A percentile compares a stretch with the other conserved stretches of the same genome.
phyloP scores from a whole-genome alignment of 78 protist genomes.

The Emiliania huxleyi region DNA sequence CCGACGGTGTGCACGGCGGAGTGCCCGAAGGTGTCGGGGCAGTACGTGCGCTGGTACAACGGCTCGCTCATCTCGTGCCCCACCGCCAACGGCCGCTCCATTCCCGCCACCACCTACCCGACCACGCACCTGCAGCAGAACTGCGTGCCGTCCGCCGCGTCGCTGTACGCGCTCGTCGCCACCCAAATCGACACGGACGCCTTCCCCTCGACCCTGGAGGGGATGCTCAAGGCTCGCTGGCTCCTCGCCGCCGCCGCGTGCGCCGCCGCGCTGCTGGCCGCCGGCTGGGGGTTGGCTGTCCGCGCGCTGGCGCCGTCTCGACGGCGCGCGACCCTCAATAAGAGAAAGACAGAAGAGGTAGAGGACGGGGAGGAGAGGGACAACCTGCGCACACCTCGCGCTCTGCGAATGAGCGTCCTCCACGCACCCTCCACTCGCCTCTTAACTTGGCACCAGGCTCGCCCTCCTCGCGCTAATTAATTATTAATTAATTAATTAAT shows the following conservation, averaged over 20 bases:
- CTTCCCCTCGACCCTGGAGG: background rate
- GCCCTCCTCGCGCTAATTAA: too few relatives aligned
- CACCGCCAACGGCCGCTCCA: background rate
- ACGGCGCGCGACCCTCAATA: too few relatives aligned
- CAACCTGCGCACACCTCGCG: too few relatives aligned
- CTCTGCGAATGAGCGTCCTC: too few relatives aligned
- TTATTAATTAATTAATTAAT: too few relatives aligned
- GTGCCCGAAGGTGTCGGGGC: background rate
- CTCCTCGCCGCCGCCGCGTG: background rate
- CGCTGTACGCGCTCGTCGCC: slow-evolving; percentile 13
- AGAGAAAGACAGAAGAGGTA: too few relatives aligned
- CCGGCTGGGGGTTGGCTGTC: too few relatives aligned
- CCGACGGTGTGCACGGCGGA: background rate
- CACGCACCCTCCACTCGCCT: too few relatives aligned
- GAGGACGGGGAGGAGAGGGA: too few relatives aligned
- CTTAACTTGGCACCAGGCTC: too few relatives aligned
- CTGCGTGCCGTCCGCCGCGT: background rate
- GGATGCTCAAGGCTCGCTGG: background rate
- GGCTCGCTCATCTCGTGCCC: background rate
- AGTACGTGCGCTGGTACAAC: slow-evolving; percentile 19
- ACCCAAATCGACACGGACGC: background rate
- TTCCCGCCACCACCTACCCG: slow-evolving; percentile 15
- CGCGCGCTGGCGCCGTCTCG: too few relatives aligned
- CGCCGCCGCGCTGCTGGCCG: background rate
- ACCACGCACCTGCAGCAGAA: background rate